A percentile compares a stretch with the other conserved stretches of the same genome.
Conservation (phyloP, 2,329 filamentous ascomycete species). For the Huntiella bhutanensis region DNA sequence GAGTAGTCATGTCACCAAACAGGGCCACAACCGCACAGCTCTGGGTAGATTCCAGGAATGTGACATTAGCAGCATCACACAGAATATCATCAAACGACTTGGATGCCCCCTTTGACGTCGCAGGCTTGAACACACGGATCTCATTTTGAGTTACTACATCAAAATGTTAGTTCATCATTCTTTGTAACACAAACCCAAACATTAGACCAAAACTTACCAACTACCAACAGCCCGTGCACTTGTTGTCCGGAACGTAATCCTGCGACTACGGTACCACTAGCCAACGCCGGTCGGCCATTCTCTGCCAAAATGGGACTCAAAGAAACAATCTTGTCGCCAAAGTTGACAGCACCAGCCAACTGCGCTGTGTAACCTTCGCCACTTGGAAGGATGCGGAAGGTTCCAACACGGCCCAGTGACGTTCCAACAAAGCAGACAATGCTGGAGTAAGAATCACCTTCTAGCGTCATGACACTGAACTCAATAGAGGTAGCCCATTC, state of each 20-base stretch:
- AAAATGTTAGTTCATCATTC: neutral
- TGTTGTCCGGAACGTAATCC: conserved; percentile 55
- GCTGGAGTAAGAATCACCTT: conserved; percentile 88
- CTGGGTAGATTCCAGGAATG: conserved; percentile 47
- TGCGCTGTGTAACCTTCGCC: conserved; percentile 53
- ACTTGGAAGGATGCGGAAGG: conserved; percentile 75
- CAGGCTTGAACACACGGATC: conserved; percentile 74
- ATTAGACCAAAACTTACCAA: conserved; percentile 29
- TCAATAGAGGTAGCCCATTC: conserved; percentile 73
- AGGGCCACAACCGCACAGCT: conserved; percentile 66
- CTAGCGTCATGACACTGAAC: conserved; percentile 83
- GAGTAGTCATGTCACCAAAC: conserved; percentile 63
- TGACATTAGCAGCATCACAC: conserved; percentile 64
- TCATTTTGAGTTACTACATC: conserved; percentile 44
- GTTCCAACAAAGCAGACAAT: conserved; percentile 87
- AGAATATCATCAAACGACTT: conserved; percentile 71
- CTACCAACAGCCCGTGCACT: conserved; percentile 64
- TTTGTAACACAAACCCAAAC: neutral
- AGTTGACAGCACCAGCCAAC: conserved; percentile 45
- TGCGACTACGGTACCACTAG: conserved; percentile 57
- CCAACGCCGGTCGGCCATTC: conserved; percentile 54
- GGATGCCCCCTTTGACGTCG: conserved; percentile 71
- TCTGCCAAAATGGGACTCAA: conserved; percentile 66
- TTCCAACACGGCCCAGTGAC: conserved; percentile 62
- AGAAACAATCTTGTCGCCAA: conserved; percentile 53